Evolutionary conservation across 345 rosid species (phyloP).

Genomic region (Sonneratia caseolaris): DNA sequence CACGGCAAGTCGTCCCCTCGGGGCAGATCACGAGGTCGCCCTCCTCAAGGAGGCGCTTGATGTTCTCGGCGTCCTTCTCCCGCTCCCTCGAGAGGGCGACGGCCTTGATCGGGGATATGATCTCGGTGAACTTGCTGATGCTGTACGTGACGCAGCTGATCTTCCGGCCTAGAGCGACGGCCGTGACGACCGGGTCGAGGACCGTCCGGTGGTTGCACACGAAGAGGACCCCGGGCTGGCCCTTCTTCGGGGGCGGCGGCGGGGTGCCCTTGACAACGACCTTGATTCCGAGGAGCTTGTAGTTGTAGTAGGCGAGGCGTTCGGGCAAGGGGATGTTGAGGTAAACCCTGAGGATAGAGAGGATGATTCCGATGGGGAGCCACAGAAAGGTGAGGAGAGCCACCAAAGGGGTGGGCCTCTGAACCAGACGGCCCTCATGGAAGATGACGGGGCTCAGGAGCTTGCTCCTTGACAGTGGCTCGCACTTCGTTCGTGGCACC

Average conservation of each 20-base stretch:
- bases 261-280: constrained; percentile 52
- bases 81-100: constrained; percentile 91
- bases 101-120: constrained; percentile 77
- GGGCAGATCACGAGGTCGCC: constrained; percentile 93
- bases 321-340: constrained; percentile 59
- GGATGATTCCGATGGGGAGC: constrained; percentile 53
- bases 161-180: constrained; percentile 74
- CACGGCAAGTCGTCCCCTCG: constrained; percentile 93
- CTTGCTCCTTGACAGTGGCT: constrained; percentile 65
- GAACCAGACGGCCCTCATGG: constrained; percentile 66
- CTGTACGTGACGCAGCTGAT: constrained; percentile 95
- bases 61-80: constrained; percentile 63
- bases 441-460: constrained; percentile 58
- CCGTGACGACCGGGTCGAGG: constrained; percentile 69
- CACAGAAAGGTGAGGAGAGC: constrained; percentile 61
- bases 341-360: constrained; percentile 50
- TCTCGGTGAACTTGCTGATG: constrained; percentile 75
- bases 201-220: constrained; percentile 87
- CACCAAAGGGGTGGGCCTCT: constrained; percentile 53
- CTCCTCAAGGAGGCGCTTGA: constrained; percentile 64
- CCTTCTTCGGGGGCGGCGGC: constrained; percentile 65
- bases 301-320: constrained; percentile 47
- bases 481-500: constrained; percentile 56
- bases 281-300: constrained; percentile 45
- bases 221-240: constrained; percentile 73